Evolutionary conservation across 495 filamentous ascomycete genomes (phyloP).

Genomic region (Tricharina praecox): DNA sequence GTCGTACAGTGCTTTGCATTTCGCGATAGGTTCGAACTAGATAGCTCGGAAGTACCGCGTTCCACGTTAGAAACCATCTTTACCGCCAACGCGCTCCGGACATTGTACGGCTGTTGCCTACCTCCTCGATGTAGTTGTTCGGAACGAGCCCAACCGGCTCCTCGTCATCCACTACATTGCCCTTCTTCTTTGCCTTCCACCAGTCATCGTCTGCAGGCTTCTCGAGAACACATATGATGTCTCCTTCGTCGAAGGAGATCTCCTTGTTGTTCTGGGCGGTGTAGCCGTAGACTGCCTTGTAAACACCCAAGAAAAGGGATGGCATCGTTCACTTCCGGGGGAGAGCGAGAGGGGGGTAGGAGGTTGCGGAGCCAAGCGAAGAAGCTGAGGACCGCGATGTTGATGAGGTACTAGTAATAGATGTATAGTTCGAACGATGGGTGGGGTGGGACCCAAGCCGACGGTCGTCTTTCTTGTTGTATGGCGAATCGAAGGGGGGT

Average conservation of each 20-base stretch:
- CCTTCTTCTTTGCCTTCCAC: conserved; percentile 99
- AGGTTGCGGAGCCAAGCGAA: conserved; percentile 5
- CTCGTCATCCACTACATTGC: conserved; percentile 73
- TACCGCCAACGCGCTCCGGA: too few relatives aligned
- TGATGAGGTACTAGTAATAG: too few relatives aligned
- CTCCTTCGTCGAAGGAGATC: conserved; percentile 72
- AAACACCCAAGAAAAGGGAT: conserved; percentile 63
- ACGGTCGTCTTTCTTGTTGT: too few relatives aligned
- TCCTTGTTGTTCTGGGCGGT: conserved; percentile 74
- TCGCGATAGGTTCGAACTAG: conserved; percentile 52
- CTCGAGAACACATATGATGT: conserved; percentile 80
- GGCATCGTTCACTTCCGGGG: too few relatives aligned
- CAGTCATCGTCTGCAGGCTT: conserved; percentile 82
- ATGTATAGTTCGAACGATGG: too few relatives aligned
- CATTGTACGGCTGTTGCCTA: too few relatives aligned
- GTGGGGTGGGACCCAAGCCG: too few relatives aligned
- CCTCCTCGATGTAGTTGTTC: conserved; percentile 92
- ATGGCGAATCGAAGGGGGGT: too few relatives aligned
- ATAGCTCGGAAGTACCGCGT: conserved; percentile 1
- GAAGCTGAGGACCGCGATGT: too few relatives aligned
- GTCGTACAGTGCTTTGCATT: conserved; percentile 81
- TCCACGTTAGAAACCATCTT: neutral
- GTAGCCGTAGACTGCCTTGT: conserved; percentile 88
- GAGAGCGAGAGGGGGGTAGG: conserved; percentile 1
- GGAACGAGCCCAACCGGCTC: conserved; percentile 88